Base-by-base conservation (phyloP, 495 filamentous ascomycete species). In the Aeminium ludgeri region DNA sequence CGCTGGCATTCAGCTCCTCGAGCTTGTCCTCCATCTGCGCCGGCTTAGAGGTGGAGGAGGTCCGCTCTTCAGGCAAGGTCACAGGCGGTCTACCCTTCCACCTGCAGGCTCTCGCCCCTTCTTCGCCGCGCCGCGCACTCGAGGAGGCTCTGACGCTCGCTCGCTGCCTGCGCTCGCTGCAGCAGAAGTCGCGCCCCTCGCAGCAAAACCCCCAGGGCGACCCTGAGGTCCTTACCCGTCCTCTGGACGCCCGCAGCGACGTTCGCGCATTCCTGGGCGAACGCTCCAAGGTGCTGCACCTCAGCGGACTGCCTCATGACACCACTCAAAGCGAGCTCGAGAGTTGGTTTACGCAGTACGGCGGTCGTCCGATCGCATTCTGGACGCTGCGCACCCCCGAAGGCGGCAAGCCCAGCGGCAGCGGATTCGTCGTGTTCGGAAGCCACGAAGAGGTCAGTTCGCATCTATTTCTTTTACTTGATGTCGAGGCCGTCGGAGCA, bases 321-420 rank as follows among this genome's bases (percentile, higher is more conserved):
- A 97, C 89, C 19, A 97, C 89, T 1, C 89, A 97, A 63, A 94
- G 86, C 12, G 89, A 96, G 61, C 67, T 97, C 27, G 89, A 96
- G 64, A 93, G 84, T 59, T 97, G 89, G 89, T 97, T 95, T 59
- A 97, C 89, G 18, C 89, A 97, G 57, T 97, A 92, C 53, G 87
- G 89, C 41, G 89, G 89, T 32, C 81, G 89, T 13, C 89, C 89
- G n/a, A 96, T 96, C 65, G 87, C 87, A 16, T 97, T 97, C 62
- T 97, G 87, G 87, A 97, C 89, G 15, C 67, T 97, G 38, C 83
- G 89, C 31, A 96, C 89, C 16, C 89, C 89, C 10, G 89, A 97
- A 59, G 89, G 96, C 60, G 87, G 95, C 64, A 97, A 97, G 67
- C 89, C 89, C 15, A 96, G 87, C 6, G 89, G 89, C 15, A 86